Conservation (phyloP, 2,329 filamentous ascomycete species). For the Colletotrichum paranaense region DNA sequence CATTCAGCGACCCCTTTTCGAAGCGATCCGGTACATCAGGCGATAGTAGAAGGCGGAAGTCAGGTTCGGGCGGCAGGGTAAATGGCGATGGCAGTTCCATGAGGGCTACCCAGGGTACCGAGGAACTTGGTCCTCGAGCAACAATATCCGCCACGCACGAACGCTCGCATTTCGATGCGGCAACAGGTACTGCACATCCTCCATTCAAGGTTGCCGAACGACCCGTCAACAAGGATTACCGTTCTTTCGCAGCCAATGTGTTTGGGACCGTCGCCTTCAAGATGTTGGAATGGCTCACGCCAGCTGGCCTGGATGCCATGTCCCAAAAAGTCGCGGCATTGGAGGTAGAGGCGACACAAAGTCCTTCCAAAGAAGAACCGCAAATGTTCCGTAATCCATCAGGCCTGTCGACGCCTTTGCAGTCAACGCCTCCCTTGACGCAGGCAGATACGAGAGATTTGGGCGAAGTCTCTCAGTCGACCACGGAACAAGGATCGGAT, state of each 20-base stretch:
- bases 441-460: constrained; percentile 38
- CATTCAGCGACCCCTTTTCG: constrained; percentile 31
- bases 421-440: constrained; percentile 20
- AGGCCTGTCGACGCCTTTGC: constrained; percentile 26
- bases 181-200: constrained; percentile 28
- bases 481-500: constrained; percentile 11
- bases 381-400: constrained; percentile 25
- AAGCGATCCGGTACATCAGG: constrained; percentile 29
- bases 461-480: constrained; percentile 24
- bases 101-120: neutral
- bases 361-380: constrained; percentile 11
- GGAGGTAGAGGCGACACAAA: constrained; percentile 40
- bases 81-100: constrained; percentile 2
- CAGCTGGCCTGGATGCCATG: constrained; percentile 64
- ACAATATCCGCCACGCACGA: neutral
- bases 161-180: constrained; percentile 34
- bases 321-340: constrained; percentile 49
- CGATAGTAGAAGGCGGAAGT: constrained; percentile 19
- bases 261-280: constrained; percentile 75
- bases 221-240: constrained; percentile 64
- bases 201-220: constrained; percentile 56
- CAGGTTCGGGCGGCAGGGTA: neutral
- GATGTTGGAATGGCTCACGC: constrained; percentile 78
- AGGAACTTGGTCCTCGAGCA: neutral
- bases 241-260: constrained; percentile 71